These are phyloP conservation scores for Paxillus rubicundulus DNA, from an alignment of 768 basidiomycete species.

Conservation along the genomic window DNA sequence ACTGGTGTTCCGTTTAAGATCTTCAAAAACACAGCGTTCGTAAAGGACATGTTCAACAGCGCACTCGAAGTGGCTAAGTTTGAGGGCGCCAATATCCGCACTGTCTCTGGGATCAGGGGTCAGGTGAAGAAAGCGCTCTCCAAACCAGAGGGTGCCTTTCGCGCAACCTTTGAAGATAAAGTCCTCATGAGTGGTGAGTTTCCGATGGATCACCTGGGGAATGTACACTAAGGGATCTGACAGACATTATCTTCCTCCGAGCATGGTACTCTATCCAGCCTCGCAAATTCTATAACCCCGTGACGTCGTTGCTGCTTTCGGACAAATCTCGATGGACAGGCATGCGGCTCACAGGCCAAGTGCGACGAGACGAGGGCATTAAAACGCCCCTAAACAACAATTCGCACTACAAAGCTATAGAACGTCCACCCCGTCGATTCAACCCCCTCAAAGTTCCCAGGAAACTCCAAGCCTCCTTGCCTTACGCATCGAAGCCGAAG, in stretches of 20 bases:
- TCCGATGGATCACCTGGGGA: background rate
- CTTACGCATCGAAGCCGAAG: conserved; percentile 92
- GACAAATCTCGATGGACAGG: conserved; percentile 85
- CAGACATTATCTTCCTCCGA: conserved; percentile 92
- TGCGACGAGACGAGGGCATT: conserved; percentile 80
- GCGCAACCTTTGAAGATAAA: conserved; percentile 98
- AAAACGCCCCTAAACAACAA: conserved; percentile 80
- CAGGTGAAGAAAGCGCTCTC: conserved; percentile 94
- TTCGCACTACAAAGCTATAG: conserved; percentile 85
- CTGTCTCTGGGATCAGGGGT: conserved; percentile 93
- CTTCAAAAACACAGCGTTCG: conserved; percentile 98
- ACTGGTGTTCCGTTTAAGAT: conserved; percentile 96
- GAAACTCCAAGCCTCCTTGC: conserved; percentile 86
- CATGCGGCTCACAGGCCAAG: conserved; percentile 94
- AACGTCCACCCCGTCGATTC: conserved; percentile 80
- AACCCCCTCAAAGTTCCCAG: conserved; percentile 86
- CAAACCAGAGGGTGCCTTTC: conserved; percentile 94
- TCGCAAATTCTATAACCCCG: conserved; percentile 94
- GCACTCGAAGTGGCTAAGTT: conserved; percentile 97
- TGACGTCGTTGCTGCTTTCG: conserved; percentile 83
- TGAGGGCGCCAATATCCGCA: conserved; percentile 94
- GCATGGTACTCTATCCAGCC: conserved; percentile 98
- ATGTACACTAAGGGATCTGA: background rate
- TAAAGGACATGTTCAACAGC: conserved; percentile 95
- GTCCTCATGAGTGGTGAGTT: conserved; percentile 88